These are phyloP conservation scores for Sutorius eximius DNA, from an alignment of 1,284 basidiomycete species.

Conservation along the genomic window DNA sequence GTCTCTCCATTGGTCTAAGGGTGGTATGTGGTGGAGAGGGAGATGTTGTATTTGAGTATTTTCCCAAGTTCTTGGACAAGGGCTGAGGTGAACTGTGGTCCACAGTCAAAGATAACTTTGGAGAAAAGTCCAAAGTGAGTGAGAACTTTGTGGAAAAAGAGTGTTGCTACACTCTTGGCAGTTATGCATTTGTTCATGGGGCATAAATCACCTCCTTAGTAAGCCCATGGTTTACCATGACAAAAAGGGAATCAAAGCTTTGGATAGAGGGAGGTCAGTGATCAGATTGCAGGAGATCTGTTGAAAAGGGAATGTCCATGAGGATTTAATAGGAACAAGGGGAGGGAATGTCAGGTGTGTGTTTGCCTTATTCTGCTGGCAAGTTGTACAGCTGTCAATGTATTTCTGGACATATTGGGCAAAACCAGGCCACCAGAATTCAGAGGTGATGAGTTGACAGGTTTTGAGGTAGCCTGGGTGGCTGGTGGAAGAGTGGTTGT, in stretches of 20 bases:
- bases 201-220: slow-evolving; percentile 10
- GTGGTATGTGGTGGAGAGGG: not conserved
- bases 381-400: not conserved
- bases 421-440: not conserved
- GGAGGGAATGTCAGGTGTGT: not conserved
- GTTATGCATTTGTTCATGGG: no score
- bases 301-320: not conserved
- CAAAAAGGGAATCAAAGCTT: slow-evolving; percentile 20
- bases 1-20: not conserved
- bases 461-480: not conserved
- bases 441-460: rapidly evolving
- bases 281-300: slow-evolving; percentile 18
- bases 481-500: rapidly evolving
- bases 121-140: no score
- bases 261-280: slow-evolving; percentile 1
- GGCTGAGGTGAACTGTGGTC: rapidly evolving
- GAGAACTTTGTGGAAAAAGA: no score
- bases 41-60: not conserved
- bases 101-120: not conserved
- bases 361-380: not conserved
- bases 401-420: not conserved
- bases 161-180: no score
- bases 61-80: not conserved
- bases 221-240: no score
- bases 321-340: rapidly evolving